These are phyloP conservation scores for Ramichloridium luteum DNA, from an alignment of 2,329 filamentous ascomycete species.

Conservation along the genomic window DNA sequence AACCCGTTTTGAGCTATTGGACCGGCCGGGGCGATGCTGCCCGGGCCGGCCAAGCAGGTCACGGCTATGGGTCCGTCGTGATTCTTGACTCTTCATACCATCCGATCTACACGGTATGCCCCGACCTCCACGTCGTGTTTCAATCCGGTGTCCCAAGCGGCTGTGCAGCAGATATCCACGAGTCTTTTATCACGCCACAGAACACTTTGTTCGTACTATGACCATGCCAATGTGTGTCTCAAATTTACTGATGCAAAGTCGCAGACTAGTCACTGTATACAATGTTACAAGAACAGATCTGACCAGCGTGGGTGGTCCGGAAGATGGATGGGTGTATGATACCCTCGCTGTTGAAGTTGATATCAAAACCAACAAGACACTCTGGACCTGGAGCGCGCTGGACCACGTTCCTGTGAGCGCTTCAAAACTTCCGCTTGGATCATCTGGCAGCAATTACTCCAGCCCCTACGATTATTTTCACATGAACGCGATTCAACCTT, in stretches of 20 bases:
- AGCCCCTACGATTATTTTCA: conserved; percentile 16
- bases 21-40: conserved; percentile 12
- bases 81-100: conserved; percentile 12
- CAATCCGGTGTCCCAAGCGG: not conserved
- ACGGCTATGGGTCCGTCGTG: conserved; percentile 10
- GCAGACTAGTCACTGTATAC: conserved; percentile 20
- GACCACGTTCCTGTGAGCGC: conserved; percentile 20
- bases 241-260: too few species aligned
- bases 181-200: conserved; percentile 23
- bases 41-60: conserved; percentile 11
- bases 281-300: conserved; percentile 22
- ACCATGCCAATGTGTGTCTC: too few species aligned
- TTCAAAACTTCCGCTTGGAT: conserved; percentile 23
- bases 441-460: conserved; percentile 8
- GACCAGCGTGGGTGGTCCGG: conserved; percentile 17
- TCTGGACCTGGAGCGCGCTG: conserved; percentile 28
- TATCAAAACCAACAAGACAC: conserved; percentile 23
- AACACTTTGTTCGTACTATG: too few species aligned
- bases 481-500: conserved; percentile 12
- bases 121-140: too few species aligned
- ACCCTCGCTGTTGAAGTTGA: conserved; percentile 21
- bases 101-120: too few species aligned
- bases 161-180: conserved; percentile 18
- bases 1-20: conserved; percentile 11
- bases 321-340: conserved; percentile 23